Evolutionary conservation across 306 rosid species (phyloP), one percentile per base, ranked within the genome.

Genomic region (Pyrus communis): DNA sequence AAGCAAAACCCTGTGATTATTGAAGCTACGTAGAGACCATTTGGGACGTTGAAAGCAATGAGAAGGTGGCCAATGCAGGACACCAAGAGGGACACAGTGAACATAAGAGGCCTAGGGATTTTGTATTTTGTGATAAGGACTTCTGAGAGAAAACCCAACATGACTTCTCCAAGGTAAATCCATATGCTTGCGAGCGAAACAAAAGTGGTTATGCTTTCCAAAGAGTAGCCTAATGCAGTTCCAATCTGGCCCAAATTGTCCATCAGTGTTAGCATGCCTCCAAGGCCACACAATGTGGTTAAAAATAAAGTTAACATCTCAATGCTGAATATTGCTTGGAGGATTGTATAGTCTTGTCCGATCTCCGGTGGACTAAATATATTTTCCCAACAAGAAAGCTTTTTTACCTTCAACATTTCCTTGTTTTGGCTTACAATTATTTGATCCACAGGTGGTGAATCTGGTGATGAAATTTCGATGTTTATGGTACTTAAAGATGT

Each of bases 191-290:
- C 52, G 18, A 68, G 79, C 4, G 83, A 74, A 35, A 80, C 83
- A 9, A 80, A 80, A 46, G 22, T 75, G 14, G 67, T 64, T 65
- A 79, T 79, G 43, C 45, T 63, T 4, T 40, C 19, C 27, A 71
- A 42, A 22, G 83, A 70, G 71, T 80, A 80, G 11, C 83, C 83
- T 17, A 75, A 63, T 45, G 79, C 75, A n/a, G 79, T 75, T 22
- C 83, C 83, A 14, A 80, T 80, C 15, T 80, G 83, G 17, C 83
- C 79, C 14, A 80, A 49, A 70, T 80, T 80, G 75, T 80, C 83
- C 65, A 72, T 74, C 75, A 70, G 52, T 23, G 83, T 74, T 63
- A 75, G 31, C 15, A 67, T 58, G 19, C 79, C 79, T 57, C 83
- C 79, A 9, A 79, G 21, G 14, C 76, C 79, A 60, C 79, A 74